Evolutionary conservation across 2,329 filamentous ascomycete species (phyloP).

Genomic region (Pseudonectria buxi): DNA sequence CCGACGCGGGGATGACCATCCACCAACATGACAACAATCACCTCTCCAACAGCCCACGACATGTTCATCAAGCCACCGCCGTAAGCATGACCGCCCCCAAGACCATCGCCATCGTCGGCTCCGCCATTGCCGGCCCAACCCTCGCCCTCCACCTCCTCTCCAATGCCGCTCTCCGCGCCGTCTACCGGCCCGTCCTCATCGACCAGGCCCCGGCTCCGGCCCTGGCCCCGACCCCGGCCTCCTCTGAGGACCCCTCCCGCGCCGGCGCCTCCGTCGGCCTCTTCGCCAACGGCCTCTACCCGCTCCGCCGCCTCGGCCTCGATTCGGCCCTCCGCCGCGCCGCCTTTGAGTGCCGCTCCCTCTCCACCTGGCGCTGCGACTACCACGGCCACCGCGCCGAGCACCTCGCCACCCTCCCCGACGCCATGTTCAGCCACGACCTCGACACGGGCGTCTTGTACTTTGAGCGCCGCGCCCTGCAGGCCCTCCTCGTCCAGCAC

Average conservation of each 20-base stretch:
- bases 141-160: constrained; percentile 14
- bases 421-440: constrained; percentile 15
- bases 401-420: constrained; percentile 6
- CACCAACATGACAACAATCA: too few species aligned
- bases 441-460: constrained; percentile 13
- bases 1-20: too few species aligned
- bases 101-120: constrained; percentile 14
- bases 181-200: constrained; percentile 10
- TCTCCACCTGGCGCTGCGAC: constrained; percentile 11
- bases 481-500: constrained; percentile 11
- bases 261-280: constrained; percentile 17
- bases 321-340: constrained; percentile 5
- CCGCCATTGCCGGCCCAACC: constrained; percentile 12
- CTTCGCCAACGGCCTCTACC: constrained; percentile 17
- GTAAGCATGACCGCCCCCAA: constrained; percentile 1
- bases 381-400: constrained; percentile 4
- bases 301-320: constrained; percentile 12
- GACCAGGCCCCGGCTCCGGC: constrained; percentile 10
- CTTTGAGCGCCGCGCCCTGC: constrained; percentile 14
- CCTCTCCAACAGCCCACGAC: too few species aligned
- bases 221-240: background rate
- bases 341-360: constrained; percentile 9
- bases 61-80: too few species aligned
- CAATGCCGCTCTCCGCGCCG: constrained; percentile 8
- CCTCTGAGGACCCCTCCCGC: constrained; percentile 8